Percentiles rank a stretch among this genome's conserved stretches.
These are phyloP conservation scores for Boletus patriciae DNA, from an alignment of 768 basidiomycete genomes.

Conservation along the genomic window DNA sequence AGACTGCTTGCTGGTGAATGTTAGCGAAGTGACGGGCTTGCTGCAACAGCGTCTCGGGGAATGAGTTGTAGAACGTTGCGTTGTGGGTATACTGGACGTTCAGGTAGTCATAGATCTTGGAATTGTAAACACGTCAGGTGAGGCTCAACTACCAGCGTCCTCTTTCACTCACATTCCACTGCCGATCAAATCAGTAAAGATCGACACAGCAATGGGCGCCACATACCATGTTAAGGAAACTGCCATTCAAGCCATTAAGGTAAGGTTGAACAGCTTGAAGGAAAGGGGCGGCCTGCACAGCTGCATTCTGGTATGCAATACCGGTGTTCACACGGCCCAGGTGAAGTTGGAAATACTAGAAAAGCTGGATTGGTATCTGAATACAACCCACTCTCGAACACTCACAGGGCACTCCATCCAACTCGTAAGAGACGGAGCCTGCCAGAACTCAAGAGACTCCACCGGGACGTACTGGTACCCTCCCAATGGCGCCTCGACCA, in stretches of 20 bases:
- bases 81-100: slow-evolving; percentile 44
- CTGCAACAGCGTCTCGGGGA: slow-evolving; percentile 67
- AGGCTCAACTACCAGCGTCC: neutral
- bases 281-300: slow-evolving; percentile 59
- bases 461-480: slow-evolving; percentile 83
- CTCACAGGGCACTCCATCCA: slow-evolving; percentile 64
- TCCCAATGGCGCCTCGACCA: slow-evolving; percentile 68
- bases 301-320: slow-evolving; percentile 50
- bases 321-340: slow-evolving; percentile 23
- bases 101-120: slow-evolving; percentile 73
- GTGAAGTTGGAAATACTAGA: slow-evolving; percentile 31
- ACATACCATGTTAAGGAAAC: slow-evolving; percentile 27
- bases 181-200: slow-evolving; percentile 12
- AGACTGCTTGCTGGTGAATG: slow-evolving; percentile 74
- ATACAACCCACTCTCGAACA: neutral
- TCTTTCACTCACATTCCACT: slow-evolving; percentile 69
- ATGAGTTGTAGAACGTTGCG: slow-evolving; percentile 68
- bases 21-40: slow-evolving; percentile 77
- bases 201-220: neutral
- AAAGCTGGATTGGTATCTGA: neutral
- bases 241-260: slow-evolving; percentile 60
- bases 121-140: neutral
- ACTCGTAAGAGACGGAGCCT: slow-evolving; percentile 58
- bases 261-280: slow-evolving; percentile 64
- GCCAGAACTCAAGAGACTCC: slow-evolving; percentile 47